A percentile compares a stretch with the other conserved stretches of the same genome.
phyloP scores from a whole-genome alignment of 2,329 filamentous ascomycete species.

The Phoma sp. region DNA sequence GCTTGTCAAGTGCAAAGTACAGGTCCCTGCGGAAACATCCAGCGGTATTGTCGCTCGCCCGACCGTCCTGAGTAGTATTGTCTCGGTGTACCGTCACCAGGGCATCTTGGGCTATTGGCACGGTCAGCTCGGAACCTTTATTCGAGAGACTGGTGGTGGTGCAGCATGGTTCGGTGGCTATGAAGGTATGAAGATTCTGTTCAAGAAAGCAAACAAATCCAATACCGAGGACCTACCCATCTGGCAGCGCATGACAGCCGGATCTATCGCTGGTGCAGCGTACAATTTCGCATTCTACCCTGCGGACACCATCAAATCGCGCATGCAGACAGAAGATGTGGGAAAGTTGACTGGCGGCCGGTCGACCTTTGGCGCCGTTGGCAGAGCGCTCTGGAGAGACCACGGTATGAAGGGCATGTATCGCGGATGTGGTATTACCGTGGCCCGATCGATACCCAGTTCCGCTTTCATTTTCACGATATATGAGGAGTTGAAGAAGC shows the following conservation, averaged over 20 bases:
- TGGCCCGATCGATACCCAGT: constrained; percentile 84
- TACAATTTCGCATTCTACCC: constrained; percentile 99
- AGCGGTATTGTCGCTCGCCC: constrained; percentile 57
- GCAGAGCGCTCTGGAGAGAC: constrained; percentile 76
- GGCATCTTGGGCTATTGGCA: constrained; percentile 91
- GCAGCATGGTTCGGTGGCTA: constrained; percentile 85
- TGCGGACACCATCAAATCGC: constrained; percentile 94
- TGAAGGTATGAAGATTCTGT: constrained; percentile 67
- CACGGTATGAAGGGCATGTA: constrained; percentile 87
- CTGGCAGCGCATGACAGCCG: constrained; percentile 86
- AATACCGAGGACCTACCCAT: constrained; percentile 69
- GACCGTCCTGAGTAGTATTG: constrained; percentile 73
- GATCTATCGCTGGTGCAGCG: constrained; percentile 85
- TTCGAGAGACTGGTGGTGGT: constrained; percentile 90
- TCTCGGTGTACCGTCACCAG: constrained; percentile 80
- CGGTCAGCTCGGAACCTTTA: constrained; percentile 89
- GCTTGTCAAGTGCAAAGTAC: constrained; percentile 97
- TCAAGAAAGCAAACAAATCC: constrained; percentile 59
- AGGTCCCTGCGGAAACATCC: constrained; percentile 66
- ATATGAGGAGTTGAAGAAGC: constrained; percentile 80
- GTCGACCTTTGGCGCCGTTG: constrained; percentile 75
- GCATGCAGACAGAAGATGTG: constrained; percentile 89
- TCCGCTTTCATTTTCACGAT: constrained; percentile 99
- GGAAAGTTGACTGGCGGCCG: constrained; percentile 59
- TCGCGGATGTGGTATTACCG: constrained; percentile 93